These are phyloP conservation scores for Pugionium dolabratum DNA, from an alignment of 345 rosid species.

Conservation along the genomic window DNA sequence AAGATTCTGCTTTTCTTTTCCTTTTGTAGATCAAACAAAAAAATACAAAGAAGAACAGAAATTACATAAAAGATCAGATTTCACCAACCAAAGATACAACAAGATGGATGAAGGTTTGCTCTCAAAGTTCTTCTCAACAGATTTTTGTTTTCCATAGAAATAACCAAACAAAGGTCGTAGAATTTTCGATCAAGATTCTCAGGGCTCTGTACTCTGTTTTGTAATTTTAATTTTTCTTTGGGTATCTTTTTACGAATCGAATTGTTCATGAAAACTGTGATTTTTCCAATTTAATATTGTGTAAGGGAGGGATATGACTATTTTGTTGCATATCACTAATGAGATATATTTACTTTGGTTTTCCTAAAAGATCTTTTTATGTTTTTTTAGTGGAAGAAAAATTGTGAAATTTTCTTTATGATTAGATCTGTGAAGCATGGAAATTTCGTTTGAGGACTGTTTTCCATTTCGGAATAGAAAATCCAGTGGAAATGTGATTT, in stretches of 20 bases:
- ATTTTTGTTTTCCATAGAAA: slow-evolving; percentile 26
- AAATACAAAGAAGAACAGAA: background rate
- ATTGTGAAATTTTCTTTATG: too few species aligned
- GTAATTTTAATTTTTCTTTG: slow-evolving; percentile 21
- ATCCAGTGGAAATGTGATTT: too few species aligned
- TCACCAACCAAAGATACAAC: slow-evolving; percentile 27
- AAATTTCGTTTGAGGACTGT: too few species aligned
- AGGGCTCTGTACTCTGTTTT: slow-evolving; percentile 33
- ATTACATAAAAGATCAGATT: slow-evolving; percentile 32
- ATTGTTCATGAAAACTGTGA: slow-evolving; percentile 15
- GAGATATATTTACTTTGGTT: slow-evolving; percentile 5
- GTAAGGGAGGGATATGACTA: slow-evolving; percentile 26
- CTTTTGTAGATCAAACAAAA: background rate
- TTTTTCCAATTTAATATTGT: slow-evolving; percentile 1
- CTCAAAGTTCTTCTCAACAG: slow-evolving; percentile 26
- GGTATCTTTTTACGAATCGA: background rate
- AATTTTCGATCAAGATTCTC: slow-evolving; percentile 16
- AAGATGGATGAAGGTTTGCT: slow-evolving; percentile 25
- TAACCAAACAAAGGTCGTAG: slow-evolving; percentile 23
- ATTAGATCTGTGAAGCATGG: too few species aligned
- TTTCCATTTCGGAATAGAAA: too few species aligned
- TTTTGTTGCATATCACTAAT: slow-evolving; percentile 32
- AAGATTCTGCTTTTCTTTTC: slow-evolving; percentile 13
- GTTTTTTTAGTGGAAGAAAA: too few species aligned
- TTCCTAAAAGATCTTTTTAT: background rate